Base-by-base conservation (phyloP, 164 flowering plant species). In the Tinospora cordifolia region DNA sequence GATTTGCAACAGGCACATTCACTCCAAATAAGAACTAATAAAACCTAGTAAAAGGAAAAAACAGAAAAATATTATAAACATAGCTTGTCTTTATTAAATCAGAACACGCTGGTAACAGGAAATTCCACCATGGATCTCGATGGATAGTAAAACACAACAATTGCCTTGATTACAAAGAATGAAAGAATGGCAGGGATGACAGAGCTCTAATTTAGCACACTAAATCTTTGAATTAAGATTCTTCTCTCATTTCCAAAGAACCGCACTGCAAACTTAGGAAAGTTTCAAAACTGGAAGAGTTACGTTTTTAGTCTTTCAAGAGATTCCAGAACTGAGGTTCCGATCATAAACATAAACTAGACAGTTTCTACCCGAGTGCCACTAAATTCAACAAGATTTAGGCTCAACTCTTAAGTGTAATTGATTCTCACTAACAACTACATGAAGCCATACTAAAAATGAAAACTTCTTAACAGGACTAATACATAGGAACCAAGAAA, bases 1-100 rank as follows among this genome's bases (percentile, higher is more conserved):
- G 70, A 65, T 49, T 79, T 77, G 27, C 81, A 84, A 69, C 58
- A 51, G 58, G 69, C 75, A 74, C 75, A 79, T 74, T 84, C 79
- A n/a, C 81, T 68, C 72, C 74, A 83, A 38, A 81, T 69, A 69
- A 83, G 75, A 34, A 87, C 25, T 70, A 89, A 75, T 71, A 84
- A 40, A 79, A 89, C 73, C 98, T 90, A 82, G 64, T 69, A 38
- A 51, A 72, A 19, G 63, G 30, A 59, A 47, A 47, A 75, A 27
- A 15, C 30, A 58, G 39, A 62, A 60, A 36, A 41, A 63, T 51
- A n/a, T 13, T 11, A n/a, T 19, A 6, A 21, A 14, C 27, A 0
- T 15, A 44, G 34, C 3, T 17, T 27, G 25, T 60, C 34, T 24
- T 7, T 24, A 8, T 54, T 60, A 12, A 26, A 11, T 60, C 63